Evolutionary conservation across 805 yeast genomes (phyloP).

Genomic region (Pichia californica): DNA sequence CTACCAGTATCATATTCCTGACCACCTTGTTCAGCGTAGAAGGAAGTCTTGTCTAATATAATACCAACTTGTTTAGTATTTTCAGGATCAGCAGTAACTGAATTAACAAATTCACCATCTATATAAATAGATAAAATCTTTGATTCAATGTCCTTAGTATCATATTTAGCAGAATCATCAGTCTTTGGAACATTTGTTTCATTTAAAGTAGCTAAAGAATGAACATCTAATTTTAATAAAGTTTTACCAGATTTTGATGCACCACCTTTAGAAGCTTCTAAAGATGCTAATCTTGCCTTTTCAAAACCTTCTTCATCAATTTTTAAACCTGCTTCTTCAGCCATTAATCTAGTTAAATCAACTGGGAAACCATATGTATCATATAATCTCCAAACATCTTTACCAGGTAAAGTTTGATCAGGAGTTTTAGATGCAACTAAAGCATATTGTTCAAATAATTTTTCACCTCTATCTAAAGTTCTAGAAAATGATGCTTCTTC

Average conservation of each 20-base stretch:
- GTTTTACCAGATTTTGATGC: constrained; percentile 50
- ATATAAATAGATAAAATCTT: constrained; percentile 65
- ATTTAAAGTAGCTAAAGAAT: constrained; percentile 70
- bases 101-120: constrained; percentile 61
- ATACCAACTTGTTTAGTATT: constrained; percentile 62
- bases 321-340: constrained; percentile 91
- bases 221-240: constrained; percentile 82
- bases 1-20: constrained; percentile 96
- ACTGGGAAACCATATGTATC: constrained; percentile 99
- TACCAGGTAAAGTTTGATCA: constrained; percentile 75
- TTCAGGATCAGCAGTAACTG: constrained; percentile 27
- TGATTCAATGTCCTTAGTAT: constrained; percentile 61
- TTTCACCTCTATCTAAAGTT: constrained; percentile 97
- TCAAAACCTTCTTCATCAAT: constrained; percentile 93
- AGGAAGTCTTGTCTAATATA: constrained; percentile 81
- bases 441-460: constrained; percentile 90
- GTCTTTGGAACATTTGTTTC: constrained; percentile 66
- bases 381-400: constrained; percentile 96
- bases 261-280: constrained; percentile 92
- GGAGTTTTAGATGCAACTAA: constrained; percentile 70
- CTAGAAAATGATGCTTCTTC: constrained; percentile 94
- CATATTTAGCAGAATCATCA: constrained; percentile 76
- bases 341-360: constrained; percentile 96
- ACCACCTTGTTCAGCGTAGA: constrained; percentile 99
- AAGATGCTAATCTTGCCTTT: constrained; percentile 78